Evolutionary conservation across 2,329 filamentous ascomycete species (phyloP).

Genomic region (Chrysosphaeria jannelii): DNA sequence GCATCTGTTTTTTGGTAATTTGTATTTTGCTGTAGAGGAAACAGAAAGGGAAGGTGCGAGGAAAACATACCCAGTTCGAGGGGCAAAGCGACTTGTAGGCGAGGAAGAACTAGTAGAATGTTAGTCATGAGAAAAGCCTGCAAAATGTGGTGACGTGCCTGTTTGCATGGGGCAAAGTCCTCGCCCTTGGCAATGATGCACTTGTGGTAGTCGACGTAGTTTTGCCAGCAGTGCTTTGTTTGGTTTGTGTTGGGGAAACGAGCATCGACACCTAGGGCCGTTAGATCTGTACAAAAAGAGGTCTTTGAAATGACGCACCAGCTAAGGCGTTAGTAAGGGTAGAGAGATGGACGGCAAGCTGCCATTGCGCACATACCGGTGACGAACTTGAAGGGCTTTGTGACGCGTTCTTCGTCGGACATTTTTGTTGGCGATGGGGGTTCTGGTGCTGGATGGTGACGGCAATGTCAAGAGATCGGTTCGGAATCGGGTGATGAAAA

Average conservation of each 20-base stretch:
- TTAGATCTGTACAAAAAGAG: slow-evolving; percentile 1
- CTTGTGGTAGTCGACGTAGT: slow-evolving; percentile 99
- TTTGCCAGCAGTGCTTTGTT: slow-evolving; percentile 99
- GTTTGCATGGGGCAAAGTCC: slow-evolving; percentile 87
- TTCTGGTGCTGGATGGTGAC: slow-evolving; percentile 5
- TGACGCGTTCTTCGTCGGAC: slow-evolving; percentile 67
- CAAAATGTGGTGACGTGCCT: too few species aligned
- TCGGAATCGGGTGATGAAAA: slow-evolving; percentile 2
- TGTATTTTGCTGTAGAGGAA: too few species aligned
- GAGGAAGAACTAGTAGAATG: slow-evolving; percentile 48
- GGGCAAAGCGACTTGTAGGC: slow-evolving; percentile 96
- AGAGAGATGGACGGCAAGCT: background rate
- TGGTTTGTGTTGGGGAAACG: slow-evolving; percentile 97
- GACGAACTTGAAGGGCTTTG: slow-evolving; percentile 99
- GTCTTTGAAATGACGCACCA: too few species aligned
- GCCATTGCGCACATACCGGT: slow-evolving; percentile 34
- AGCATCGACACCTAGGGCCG: slow-evolving; percentile 66
- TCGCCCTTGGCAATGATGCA: slow-evolving; percentile 96
- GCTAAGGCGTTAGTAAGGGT: background rate
- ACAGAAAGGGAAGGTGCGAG: background rate
- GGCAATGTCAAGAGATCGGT: slow-evolving; percentile 8
- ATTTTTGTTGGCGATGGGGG: slow-evolving; percentile 25
- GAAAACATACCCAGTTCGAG: slow-evolving; percentile 29
- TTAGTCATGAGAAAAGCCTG: too few species aligned
- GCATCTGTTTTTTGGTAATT: too few species aligned